Percentiles rank a stretch among this genome's conserved stretches.
Evolutionary conservation across 805 yeast genomes (phyloP).

Genomic region (Ogataea methylovora): DNA sequence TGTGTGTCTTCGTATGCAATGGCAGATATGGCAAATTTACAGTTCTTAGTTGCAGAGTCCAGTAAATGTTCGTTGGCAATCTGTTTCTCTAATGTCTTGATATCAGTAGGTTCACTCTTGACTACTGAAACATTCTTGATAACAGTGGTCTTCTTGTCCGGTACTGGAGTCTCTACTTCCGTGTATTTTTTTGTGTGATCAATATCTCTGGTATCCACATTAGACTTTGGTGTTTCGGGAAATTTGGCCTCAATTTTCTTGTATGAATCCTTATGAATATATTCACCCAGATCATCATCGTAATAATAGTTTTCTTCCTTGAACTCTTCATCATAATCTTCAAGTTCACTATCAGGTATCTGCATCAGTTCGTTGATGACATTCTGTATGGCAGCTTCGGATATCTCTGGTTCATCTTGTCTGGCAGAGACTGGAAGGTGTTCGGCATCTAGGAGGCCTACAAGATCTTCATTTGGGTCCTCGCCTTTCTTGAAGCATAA

Average conservation of each 20-base stretch:
- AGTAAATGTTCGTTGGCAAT: slow-evolving; percentile 26
- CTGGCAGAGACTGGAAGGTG: neutral
- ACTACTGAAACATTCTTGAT: neutral
- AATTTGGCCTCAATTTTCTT: slow-evolving; percentile 5
- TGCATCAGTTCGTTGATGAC: slow-evolving; percentile 12
- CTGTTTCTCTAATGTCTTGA: slow-evolving; percentile 11
- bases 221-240: slow-evolving; percentile 7
- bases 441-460: slow-evolving; percentile 4
- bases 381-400: slow-evolving; percentile 12
- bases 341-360: slow-evolving; percentile 3
- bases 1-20: slow-evolving; percentile 58
- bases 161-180: neutral
- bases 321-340: slow-evolving; percentile 6
- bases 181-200: neutral
- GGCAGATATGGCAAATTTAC: slow-evolving; percentile 68
- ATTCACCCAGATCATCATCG: slow-evolving; percentile 16
- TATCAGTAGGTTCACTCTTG: slow-evolving; percentile 4
- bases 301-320: slow-evolving; percentile 13
- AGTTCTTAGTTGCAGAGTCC: slow-evolving; percentile 48
- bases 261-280: slow-evolving; percentile 7
- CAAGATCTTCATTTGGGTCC: slow-evolving; percentile 17
- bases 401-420: slow-evolving; percentile 6
- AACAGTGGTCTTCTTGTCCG: neutral
- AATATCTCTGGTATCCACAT: neutral
- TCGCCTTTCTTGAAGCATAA: slow-evolving; percentile 13